Evolutionary conservation across 2,329 filamentous ascomycete genomes (phyloP).

Genomic region (Paecilomyces dactylethromorphus): DNA sequence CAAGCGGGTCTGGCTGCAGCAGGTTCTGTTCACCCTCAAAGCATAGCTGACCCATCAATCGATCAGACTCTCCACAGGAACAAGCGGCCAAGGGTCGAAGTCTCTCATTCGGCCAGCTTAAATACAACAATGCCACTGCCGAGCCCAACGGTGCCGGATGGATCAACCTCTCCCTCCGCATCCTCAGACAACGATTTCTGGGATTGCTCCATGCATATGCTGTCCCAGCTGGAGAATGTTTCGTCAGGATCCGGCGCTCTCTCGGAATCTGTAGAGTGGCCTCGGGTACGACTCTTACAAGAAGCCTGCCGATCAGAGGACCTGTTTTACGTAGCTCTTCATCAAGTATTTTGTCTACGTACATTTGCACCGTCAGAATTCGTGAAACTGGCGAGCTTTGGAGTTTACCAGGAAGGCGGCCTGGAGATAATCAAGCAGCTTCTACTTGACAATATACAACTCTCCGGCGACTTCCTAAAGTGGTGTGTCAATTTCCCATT

Average conservation of each 20-base stretch:
- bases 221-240: neutral
- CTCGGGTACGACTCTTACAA: slow-evolving; percentile 49
- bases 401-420: slow-evolving; percentile 19
- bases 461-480: slow-evolving; percentile 33
- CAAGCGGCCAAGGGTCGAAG: neutral
- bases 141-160: neutral
- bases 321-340: slow-evolving; percentile 57
- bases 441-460: slow-evolving; percentile 38
- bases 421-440: slow-evolving; percentile 35
- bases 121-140: neutral
- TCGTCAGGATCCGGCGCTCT: slow-evolving; percentile 1
- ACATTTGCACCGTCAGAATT: slow-evolving; percentile 32
- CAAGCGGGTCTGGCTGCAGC: neutral
- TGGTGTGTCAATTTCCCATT: slow-evolving; percentile 47
- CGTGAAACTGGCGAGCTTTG: slow-evolving; percentile 30
- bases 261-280: slow-evolving; percentile 34
- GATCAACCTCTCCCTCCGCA: neutral
- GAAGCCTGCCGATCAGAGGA: slow-evolving; percentile 54
- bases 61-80: neutral
- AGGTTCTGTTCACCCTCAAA: neutral
- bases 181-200: neutral
- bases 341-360: slow-evolving; percentile 60
- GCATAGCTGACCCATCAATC: neutral
- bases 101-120: neutral
- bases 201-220: neutral